Conservation (phyloP, 495 filamentous ascomycete species). For the Penicillium salamii region DNA sequence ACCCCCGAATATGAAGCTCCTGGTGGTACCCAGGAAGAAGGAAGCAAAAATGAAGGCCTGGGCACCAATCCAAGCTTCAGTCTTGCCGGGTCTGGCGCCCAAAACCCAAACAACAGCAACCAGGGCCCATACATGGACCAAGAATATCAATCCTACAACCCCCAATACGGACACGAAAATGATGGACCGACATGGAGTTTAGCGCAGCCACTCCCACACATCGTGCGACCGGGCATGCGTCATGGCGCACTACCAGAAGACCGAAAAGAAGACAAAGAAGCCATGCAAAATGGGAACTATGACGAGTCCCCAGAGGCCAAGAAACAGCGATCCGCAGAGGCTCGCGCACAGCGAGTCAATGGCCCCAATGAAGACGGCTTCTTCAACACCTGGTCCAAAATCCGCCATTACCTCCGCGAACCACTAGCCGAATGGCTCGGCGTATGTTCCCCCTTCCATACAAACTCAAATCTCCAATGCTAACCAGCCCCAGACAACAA, state of each 20-base stretch:
- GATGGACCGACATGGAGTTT: conserved; percentile 5
- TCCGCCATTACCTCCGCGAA: conserved; percentile 17
- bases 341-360: background rate
- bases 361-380: conserved; percentile 10
- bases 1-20: conserved; percentile 6
- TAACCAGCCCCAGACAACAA: conserved; percentile 11
- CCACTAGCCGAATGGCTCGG: conserved; percentile 27
- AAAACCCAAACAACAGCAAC: conserved; percentile 9
- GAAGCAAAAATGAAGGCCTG: conserved; percentile 9
- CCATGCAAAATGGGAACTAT: background rate
- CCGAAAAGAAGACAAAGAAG: conserved; percentile 1
- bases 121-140: background rate
- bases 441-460: conserved; percentile 8
- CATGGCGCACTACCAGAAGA: conserved; percentile 14
- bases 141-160: conserved; percentile 4
- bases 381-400: conserved; percentile 21
- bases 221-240: conserved; percentile 12
- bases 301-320: background rate
- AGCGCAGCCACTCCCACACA: conserved; percentile 9
- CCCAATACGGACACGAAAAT: conserved; percentile 3
- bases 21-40: conserved; percentile 14
- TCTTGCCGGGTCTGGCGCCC: conserved; percentile 7
- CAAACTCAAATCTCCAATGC: background rate
- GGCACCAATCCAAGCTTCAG: conserved; percentile 13
- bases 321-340: background rate